Evolutionary conservation across 2,329 filamentous ascomycete genomes (phyloP), one percentile per base, ranked within the genome.

Genomic region (Capronia coronata): DNA sequence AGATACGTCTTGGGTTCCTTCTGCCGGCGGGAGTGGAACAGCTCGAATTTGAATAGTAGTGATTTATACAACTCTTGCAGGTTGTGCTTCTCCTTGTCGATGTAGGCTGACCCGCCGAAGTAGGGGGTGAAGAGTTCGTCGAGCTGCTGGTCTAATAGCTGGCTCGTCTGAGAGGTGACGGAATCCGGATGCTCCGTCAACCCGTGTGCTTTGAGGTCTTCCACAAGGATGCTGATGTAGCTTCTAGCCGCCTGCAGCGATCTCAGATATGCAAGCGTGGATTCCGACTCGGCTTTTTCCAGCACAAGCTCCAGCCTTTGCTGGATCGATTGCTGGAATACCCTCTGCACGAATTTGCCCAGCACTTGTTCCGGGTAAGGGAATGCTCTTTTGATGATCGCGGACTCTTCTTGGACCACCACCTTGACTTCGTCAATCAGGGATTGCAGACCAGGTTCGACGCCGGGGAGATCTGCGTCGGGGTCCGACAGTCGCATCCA

Each of bases 291-390:
- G 13, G 93, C 93, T 70, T 97, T 97, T 61, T 95, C 90, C 41
- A 98, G 74, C 2, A 98, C 90, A 80, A 94, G 87, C 65, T 98
- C 93, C 8, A 98, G 75, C 11, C 91, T 80, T 67, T 97, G 91
- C 68, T 98, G 94, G 55, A 98, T 90, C 1, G 91, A 97, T 68
- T 98, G 93, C 65, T 98, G 93, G 63, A 98, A 98, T 9, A 98
- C 85, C 58, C 93, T 80, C 68, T 98, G 93, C 44, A 98, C 77
- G 62, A 98, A 98, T 61, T 91, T 91, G 57, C 83, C 83, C 43
- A 98, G 73, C 1, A 98, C 93, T 52, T 91, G 90, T 61, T 98
- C 93, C 60, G 94, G 91, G 66, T 90, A 96, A 0, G 93, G 93
- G 63, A 98, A 98, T 0, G 93, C 91, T 44, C 89, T 82, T 67